These are phyloP conservation scores for Agaricus subrufescens DNA, from an alignment of 768 basidiomycete genomes.

Conservation along the genomic window DNA sequence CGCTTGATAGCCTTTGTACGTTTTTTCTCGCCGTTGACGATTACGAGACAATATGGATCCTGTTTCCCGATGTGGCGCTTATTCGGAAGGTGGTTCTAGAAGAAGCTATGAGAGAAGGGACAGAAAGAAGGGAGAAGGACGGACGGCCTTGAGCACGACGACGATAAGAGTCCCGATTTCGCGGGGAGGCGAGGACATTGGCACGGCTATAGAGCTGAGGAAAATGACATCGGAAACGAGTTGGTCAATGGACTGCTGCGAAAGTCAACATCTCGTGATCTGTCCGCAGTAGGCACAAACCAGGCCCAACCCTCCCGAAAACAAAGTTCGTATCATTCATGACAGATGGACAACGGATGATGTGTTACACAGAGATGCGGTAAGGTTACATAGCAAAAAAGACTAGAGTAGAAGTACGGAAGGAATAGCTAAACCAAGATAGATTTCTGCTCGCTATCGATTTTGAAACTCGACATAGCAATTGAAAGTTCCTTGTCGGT, in stretches of 20 bases:
- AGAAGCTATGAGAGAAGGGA: conserved; percentile 12
- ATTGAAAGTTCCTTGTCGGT: conserved; percentile 4
- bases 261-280: conserved; percentile 9
- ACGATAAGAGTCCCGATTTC: conserved; percentile 93
- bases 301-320: not conserved
- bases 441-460: not conserved
- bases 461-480: conserved; percentile 1
- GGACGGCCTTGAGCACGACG: conserved; percentile 89
- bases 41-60: conserved; percentile 88
- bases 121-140: conserved; percentile 28
- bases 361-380: not conserved
- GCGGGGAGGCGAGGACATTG: conserved; percentile 57
- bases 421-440: not conserved
- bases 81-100: conserved; percentile 82
- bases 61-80: conserved; percentile 95
- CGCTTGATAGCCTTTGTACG: conserved; percentile 93
- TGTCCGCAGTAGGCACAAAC: not conserved
- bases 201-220: conserved; percentile 5
- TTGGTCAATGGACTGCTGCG: conserved; percentile 1
- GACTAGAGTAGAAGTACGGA: not conserved
- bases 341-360: not conserved
- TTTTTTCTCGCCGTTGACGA: conserved; percentile 76
- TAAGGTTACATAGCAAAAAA: conserved; percentile 1
- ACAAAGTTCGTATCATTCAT: not conserved
- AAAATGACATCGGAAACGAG: conserved; percentile 8